A percentile compares a stretch with the other conserved stretches of the same genome.
phyloP scores from a whole-genome alignment of 78 protist species.

The Dictyostelium purpureum region DNA sequence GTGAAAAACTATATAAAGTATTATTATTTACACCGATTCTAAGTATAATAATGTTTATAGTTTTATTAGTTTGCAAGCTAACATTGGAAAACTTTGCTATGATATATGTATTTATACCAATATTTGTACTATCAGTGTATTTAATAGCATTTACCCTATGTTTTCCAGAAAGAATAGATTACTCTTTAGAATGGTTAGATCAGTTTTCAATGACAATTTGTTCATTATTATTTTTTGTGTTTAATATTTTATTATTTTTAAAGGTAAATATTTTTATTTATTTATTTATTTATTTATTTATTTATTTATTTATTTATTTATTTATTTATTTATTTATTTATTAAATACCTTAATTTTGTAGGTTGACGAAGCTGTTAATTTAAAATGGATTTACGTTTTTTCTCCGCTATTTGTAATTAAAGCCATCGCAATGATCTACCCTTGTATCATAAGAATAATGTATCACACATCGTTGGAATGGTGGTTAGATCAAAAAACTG shows the following conservation, averaged over 20 bases:
- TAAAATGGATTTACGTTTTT: not conserved
- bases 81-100: not conserved
- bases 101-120: not conserved
- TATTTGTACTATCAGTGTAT: not conserved
- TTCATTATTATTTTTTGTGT: not conserved
- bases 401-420: not conserved
- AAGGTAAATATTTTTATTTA: not conserved
- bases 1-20: not conserved
- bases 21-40: not conserved
- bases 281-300: too few species aligned
- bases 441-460: not conserved
- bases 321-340: too few species aligned
- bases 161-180: not conserved
- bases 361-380: not conserved
- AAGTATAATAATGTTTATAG: not conserved
- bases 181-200: not conserved
- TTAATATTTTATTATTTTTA: not conserved
- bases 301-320: too few species aligned
- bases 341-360: not conserved
- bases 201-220: not conserved
- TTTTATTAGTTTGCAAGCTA: not conserved
- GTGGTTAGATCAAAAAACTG: not conserved
- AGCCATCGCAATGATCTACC: not conserved
- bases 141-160: not conserved
- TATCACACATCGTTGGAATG: not conserved